Evolutionary conservation across 2,329 filamentous ascomycete genomes (phyloP).

Genomic region (Sarocladium strictum): DNA sequence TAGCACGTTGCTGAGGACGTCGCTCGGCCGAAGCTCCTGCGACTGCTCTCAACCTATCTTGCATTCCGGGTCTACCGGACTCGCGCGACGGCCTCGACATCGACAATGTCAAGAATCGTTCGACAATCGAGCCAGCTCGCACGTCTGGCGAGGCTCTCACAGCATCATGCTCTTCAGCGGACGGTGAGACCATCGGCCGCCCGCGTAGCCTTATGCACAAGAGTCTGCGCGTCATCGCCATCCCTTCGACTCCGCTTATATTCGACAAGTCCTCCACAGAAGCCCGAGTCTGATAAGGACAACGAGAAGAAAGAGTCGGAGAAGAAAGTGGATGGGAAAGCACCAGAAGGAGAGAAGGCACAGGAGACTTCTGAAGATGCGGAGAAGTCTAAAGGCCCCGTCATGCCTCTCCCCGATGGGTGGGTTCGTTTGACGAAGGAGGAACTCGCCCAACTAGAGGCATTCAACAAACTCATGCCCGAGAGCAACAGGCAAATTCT

Average conservation of each 20-base stretch:
- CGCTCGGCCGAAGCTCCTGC: background rate
- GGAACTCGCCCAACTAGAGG: conserved; percentile 47
- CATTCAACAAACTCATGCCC: conserved; percentile 57
- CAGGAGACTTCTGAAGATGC: conserved; percentile 1
- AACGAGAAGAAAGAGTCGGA: conserved; percentile 12
- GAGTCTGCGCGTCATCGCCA: conserved; percentile 31
- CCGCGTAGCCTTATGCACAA: conserved; percentile 41
- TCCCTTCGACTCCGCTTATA: conserved; percentile 29
- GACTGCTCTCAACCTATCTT: conserved; percentile 13
- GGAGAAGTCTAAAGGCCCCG: conserved; percentile 9
- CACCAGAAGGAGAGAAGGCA: background rate
- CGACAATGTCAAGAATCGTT: conserved; percentile 59
- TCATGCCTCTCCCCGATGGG: conserved; percentile 34
- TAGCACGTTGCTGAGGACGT: background rate
- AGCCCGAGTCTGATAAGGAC: conserved; percentile 17
- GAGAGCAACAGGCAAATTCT: conserved; percentile 54
- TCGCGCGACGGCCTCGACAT: conserved; percentile 26
- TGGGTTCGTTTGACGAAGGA: conserved; percentile 41
- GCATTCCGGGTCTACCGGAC: conserved; percentile 22
- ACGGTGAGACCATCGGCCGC: conserved; percentile 30
- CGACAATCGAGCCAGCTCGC: conserved; percentile 62
- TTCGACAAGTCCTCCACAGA: conserved; percentile 29
- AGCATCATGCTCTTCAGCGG: conserved; percentile 44
- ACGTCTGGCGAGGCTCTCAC: conserved; percentile 52
- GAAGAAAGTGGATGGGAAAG: conserved; percentile 23